A percentile compares a stretch with the other conserved stretches of the same genome.
phyloP scores from a whole-genome alignment of 225 moss, liverwort and hornwort species.

The Takakia lepidozioides region DNA sequence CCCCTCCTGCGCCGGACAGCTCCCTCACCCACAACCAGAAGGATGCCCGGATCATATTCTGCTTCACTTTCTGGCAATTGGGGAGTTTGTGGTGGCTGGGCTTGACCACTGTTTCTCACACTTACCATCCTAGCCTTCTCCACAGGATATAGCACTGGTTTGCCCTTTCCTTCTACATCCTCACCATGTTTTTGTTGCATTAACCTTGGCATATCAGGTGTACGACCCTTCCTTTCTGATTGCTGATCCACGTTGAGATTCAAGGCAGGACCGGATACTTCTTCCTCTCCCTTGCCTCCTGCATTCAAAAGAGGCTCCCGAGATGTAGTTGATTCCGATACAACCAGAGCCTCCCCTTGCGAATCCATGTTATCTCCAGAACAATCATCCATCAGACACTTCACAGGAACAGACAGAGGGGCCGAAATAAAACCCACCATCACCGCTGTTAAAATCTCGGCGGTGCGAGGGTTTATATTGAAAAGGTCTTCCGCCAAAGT shows the following conservation, averaged over 20 bases:
- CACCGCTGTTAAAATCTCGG: conserved; percentile 32
- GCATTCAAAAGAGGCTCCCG: conserved; percentile 45
- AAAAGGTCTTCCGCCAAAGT: conserved; percentile 38
- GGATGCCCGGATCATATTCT: conserved; percentile 54
- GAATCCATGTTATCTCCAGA: conserved; percentile 13
- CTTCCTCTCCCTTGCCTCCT: neutral
- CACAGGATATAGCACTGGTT: conserved; percentile 1
- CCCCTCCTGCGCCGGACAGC: conserved; percentile 59
- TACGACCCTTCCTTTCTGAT: no score
- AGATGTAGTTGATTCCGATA: conserved; percentile 10
- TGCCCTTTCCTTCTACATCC: neutral
- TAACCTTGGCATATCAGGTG: no score
- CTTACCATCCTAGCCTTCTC: conserved; percentile 9
- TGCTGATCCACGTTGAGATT: no score
- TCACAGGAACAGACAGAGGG: conserved; percentile 63
- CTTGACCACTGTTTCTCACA: neutral
- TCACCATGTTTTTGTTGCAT: neutral
- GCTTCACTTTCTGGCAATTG: no score
- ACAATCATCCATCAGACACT: conserved; percentile 33
- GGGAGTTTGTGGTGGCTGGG: no score
- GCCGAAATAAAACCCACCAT: conserved; percentile 58
- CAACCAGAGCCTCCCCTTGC: neutral
- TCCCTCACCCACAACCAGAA: conserved; percentile 70
- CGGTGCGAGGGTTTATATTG: conserved; percentile 16
- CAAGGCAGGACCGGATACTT: conserved; percentile 4